Evolutionary conservation across 164 flowering plant genomes (phyloP), one percentile per base, ranked within the genome.

Genomic region (Vitis riparia): DNA sequence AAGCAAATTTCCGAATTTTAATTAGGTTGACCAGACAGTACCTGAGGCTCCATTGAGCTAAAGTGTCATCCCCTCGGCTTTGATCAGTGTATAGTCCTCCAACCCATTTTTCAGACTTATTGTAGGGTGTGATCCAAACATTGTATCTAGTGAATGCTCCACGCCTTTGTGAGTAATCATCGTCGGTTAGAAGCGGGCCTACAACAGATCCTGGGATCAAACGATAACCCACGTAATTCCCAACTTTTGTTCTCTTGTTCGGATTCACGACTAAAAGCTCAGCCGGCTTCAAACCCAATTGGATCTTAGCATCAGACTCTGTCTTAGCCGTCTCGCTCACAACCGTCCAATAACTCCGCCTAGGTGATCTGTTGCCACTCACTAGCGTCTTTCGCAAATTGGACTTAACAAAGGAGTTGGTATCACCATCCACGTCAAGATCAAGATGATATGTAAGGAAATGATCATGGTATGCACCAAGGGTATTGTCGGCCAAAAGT

Each of bases 61-160:
- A 60, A 9, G 75, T 74, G 29, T 86, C 88, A 2, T 81, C 82
- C 5, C 89, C 89, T 29, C 62, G 75, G 76, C 88, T 80, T 49
- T 74, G 82, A 68, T 78, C 77, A 10, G 65, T 60, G 44, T 68
- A 76, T 0, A 67, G 9, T 11, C 88, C 88, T 0, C 77, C 85
- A 0, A 83, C 87, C 88, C 89, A 88, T 66, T 73, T 69, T 65
- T 86, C 86, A 3, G 83, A 78, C 72, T 69, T 67, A 59, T 84
- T 81, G 66, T 86, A 83, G 0, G 88, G 80, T 3, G 91, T 86
- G 3, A 83, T 84, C 86, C 85, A 83, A 3, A 85, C 47, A 19
- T 76, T 63, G 30, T 79, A 72, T 53, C 82, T 81, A 0, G 77
- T 83, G 62, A 71, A 84, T 8, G 83, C 78, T 5, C 66, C 84